phyloP scores from a whole-genome alignment of 768 basidiomycete species.

The Leccinellum rugosiceps region DNA sequence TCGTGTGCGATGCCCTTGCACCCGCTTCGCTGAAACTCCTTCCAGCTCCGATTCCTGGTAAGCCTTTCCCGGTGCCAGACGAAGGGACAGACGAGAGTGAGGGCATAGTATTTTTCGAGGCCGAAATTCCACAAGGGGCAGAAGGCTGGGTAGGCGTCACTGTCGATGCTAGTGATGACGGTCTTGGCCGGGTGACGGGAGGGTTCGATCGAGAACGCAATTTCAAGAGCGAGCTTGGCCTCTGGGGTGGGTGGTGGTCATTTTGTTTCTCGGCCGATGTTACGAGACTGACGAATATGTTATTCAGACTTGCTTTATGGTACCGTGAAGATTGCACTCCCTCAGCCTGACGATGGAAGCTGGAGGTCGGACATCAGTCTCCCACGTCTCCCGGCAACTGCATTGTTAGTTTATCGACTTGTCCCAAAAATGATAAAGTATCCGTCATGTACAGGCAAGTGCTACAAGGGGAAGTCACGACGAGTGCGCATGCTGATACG shows the following conservation, averaged over 20 bases:
- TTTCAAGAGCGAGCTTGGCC: constrained; percentile 33
- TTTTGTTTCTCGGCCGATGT: not conserved
- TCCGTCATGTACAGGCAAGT: constrained; percentile 31
- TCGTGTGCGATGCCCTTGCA: constrained; percentile 38
- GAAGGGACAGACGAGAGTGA: constrained; percentile 76
- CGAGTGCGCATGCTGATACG: constrained; percentile 7
- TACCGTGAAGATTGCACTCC: constrained; percentile 32
- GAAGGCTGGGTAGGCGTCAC: constrained; percentile 51
- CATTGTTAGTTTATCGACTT: constrained; percentile 63
- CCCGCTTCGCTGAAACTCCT: constrained; percentile 58
- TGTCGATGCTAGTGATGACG: constrained; percentile 46
- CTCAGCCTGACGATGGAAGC: constrained; percentile 24
- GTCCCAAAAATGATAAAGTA: constrained; percentile 29
- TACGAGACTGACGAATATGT: constrained; percentile 8
- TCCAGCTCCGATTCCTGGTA: constrained; percentile 53
- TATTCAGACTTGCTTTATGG: constrained; percentile 41
- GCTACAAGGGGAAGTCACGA: not conserved
- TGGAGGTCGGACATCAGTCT: constrained; percentile 47
- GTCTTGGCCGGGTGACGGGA: constrained; percentile 60
- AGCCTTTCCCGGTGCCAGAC: constrained; percentile 60
- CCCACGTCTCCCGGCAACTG: constrained; percentile 55
- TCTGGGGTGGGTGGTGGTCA: constrained; percentile 39
- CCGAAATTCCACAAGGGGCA: constrained; percentile 32
- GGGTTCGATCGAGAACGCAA: constrained; percentile 41
- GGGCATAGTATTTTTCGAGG: constrained; percentile 64